A percentile compares a stretch with the other conserved stretches of the same genome.
Evolutionary conservation across 2,329 filamentous ascomycete genomes (phyloP).

Genomic region (Pseudogymnoascus sp.): DNA sequence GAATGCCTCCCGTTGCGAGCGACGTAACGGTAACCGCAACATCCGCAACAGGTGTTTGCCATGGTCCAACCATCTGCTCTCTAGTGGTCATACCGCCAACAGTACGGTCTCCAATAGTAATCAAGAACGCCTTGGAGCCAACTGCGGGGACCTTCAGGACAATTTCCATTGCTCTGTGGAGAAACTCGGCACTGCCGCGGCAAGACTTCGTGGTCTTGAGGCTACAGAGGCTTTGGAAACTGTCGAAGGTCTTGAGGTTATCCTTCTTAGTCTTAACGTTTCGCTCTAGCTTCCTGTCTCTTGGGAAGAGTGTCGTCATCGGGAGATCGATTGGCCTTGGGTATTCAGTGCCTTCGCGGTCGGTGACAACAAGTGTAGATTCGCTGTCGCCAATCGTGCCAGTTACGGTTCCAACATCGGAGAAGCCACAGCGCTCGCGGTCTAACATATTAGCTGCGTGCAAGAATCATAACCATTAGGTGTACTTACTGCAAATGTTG

Average conservation of each 20-base stretch:
- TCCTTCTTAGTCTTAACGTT: slow-evolving; percentile 63
- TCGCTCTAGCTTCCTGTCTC: slow-evolving; percentile 72
- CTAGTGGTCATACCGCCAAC: slow-evolving; percentile 82
- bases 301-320: slow-evolving; percentile 82
- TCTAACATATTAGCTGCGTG: slow-evolving; percentile 34
- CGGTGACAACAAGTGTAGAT: slow-evolving; percentile 69
- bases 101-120: slow-evolving; percentile 89
- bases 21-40: slow-evolving; percentile 86
- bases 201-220: slow-evolving; percentile 36
- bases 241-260: slow-evolving; percentile 64
- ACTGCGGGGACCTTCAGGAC: slow-evolving; percentile 82
- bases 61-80: slow-evolving; percentile 94
- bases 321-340: slow-evolving; percentile 81
- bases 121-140: slow-evolving; percentile 94
- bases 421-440: slow-evolving; percentile 86
- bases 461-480: neutral
- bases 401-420: slow-evolving; percentile 74
- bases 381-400: slow-evolving; percentile 53
- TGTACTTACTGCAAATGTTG: slow-evolving; percentile 48
- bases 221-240: slow-evolving; percentile 44
- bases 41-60: slow-evolving; percentile 91
- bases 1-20: slow-evolving; percentile 56
- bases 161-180: slow-evolving; percentile 63
- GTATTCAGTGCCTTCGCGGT: slow-evolving; percentile 66
- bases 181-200: slow-evolving; percentile 35